phyloP scores from a whole-genome alignment of 305 asterid species.

The Fraxinus baroniana region DNA sequence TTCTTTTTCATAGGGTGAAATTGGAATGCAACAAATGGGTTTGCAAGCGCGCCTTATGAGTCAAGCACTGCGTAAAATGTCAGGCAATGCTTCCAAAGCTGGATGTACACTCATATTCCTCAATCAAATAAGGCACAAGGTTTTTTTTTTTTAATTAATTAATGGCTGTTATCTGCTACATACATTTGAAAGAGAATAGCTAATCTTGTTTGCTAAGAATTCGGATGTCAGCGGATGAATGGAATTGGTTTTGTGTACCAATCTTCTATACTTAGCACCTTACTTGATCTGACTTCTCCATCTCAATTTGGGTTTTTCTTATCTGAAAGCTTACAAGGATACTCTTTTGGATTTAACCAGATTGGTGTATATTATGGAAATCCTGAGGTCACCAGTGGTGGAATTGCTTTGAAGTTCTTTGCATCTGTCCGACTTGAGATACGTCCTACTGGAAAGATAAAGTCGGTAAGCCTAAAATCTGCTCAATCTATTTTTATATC shows the following conservation, averaged over 20 bases:
- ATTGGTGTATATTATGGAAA: conserved; percentile 98
- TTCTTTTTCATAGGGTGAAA: conserved; percentile 71
- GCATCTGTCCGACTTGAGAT: conserved; percentile 99
- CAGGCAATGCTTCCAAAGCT: conserved; percentile 99
- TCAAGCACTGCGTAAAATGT: conserved; percentile 98
- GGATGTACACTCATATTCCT: conserved; percentile 95
- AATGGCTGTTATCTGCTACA: background rate
- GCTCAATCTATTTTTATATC: conserved; percentile 7
- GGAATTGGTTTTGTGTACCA: conserved; percentile 1
- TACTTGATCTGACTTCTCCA: background rate
- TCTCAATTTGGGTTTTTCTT: conserved; percentile 13
- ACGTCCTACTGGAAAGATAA: conserved; percentile 94
- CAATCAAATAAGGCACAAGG: conserved; percentile 97
- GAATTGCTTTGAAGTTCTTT: conserved; percentile 95
- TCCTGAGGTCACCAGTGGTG: conserved; percentile 99
- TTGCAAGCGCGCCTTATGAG: conserved; percentile 99
- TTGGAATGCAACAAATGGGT: conserved; percentile 99
- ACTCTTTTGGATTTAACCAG: conserved; percentile 41
- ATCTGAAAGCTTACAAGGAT: conserved; percentile 21
- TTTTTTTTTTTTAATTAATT: conserved; percentile 22
- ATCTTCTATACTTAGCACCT: background rate
- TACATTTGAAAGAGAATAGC: background rate
- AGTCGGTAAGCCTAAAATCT: conserved; percentile 68
- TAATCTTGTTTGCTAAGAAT: background rate
- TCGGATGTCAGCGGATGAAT: conserved; percentile 1